Base-by-base conservation (phyloP, 2,329 filamentous ascomycete genomes). In the Phyllosticta citribraziliensis region DNA sequence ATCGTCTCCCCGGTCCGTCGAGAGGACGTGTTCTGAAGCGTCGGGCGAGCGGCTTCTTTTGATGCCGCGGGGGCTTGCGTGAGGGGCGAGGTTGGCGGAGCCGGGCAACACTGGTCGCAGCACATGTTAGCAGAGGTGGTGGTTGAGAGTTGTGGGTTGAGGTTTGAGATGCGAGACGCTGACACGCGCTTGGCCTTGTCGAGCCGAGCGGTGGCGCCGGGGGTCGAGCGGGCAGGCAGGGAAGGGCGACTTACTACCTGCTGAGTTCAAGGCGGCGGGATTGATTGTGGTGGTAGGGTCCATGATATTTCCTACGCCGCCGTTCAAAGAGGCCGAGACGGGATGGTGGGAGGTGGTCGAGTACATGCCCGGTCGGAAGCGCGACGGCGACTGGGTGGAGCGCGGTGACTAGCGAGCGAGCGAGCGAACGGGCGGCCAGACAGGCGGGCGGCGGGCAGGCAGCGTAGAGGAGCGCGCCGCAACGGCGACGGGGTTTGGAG, bases 31-130 rank as follows among this genome's bases (percentile, higher is more conserved):
- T 60, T 64, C 69, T 62, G 72, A 72, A 66, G 64, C 69, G 47
- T 75, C 73, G 50, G 73, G 73, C 57, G 74, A 75, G 65, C 73
- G 73, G 65, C 74, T 75, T 66, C 74, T 72, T 65, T 76, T 76
- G 63, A 74, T 63, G 60, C 74, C 74, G 40, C 73, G 69, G 47
- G 66, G 65, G 59, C 70, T 70, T 55, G 67, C 65, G 67, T 72
- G 72, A 62, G 67, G 69, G 67, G 71, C 67, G 58, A 69, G 68
- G 55, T 65, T 59, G 63, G 68, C 65, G 62, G 69, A 64, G 65
- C 66, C 67, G 58, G 65, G 67, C 60, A 73, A 68, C 55, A 67
- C 67, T 63, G 66, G 68, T 67, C 72, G 63, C 14, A 47, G 25
- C 33, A 50, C 11, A 27, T 27, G 53, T 60, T 60, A 60, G 58